Evolutionary conservation across 176 grass and related monocot genomes (phyloP), one percentile per base, ranked within the genome.

Genomic region (Musa acuminata): DNA sequence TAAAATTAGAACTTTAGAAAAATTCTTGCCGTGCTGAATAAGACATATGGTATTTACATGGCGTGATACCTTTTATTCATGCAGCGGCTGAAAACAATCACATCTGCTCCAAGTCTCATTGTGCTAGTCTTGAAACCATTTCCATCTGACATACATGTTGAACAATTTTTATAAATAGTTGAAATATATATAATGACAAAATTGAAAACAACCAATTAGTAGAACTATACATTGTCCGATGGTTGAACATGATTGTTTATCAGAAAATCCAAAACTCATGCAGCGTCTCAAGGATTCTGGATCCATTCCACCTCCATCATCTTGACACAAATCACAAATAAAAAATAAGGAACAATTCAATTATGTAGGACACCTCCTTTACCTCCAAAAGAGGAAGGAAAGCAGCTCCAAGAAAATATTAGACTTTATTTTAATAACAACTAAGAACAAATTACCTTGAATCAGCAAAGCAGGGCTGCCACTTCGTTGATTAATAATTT

Each of bases 81-180:
- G 76, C 67, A 74, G 13, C 86, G 71, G 66, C 72, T 92, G 72
- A 96, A 96, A 77, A 96, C 89, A 64, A 92, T 89, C 73, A 63
- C 92, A 78, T 92, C 92, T 74, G 92, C 86, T 48, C 89, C 92
- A 13, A 96, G 84, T 72, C 92, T 77, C 92, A 96, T 92, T 43
- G 89, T 96, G 72, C 89, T 96, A 71, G 92, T 96, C 73, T 96
- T 96, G 77, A 96, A 96, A 48, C 92, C 92, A 35, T 96, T 96
- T 75, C 92, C 92, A 85, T 96, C 89, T 96, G 68, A 71, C 26
- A 51, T 77, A 60, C 74, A 64, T 63, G 67, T 52, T 10, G 51
- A 77, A 13, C 17, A 55, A 13, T 69, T 73, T 77, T 24, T 11
- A 27, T n/a, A 51, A 77, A 62, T 71, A 35, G 20, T 9, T 64